Conservation (phyloP, 1,139 yeast species). For the Debaryomyces robertsiae region DNA sequence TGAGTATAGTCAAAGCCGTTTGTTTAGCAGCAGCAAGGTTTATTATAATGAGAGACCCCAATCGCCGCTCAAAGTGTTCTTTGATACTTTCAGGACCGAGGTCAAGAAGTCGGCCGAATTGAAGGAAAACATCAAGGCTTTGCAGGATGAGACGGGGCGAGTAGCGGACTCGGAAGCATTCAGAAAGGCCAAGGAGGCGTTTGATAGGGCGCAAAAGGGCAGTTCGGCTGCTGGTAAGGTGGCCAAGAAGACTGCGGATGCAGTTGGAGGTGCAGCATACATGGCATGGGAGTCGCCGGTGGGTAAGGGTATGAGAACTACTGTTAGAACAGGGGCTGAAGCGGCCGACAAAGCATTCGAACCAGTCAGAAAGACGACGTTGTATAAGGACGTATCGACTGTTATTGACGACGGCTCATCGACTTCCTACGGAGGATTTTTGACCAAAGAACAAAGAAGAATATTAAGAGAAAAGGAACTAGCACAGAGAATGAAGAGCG, state of each 20-base stretch:
- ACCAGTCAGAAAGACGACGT: constrained; percentile 89
- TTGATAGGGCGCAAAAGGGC: constrained; percentile 79
- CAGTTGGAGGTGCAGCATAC: constrained; percentile 84
- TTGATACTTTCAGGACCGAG: constrained; percentile 88
- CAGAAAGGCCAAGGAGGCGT: constrained; percentile 91
- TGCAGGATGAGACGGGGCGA: constrained; percentile 95
- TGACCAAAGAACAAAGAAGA: constrained; percentile 81
- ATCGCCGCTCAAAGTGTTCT: constrained; percentile 89
- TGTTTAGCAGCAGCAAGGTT: constrained; percentile 6
- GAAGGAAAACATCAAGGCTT: constrained; percentile 89
- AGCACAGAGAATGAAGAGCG: constrained; percentile 46
- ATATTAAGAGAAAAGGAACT: constrained; percentile 71
- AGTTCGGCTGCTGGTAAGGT: constrained; percentile 83
- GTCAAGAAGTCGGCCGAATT: constrained; percentile 89
- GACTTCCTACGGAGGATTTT: constrained; percentile 90
- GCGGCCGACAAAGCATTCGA: constrained; percentile 85
- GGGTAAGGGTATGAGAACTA: constrained; percentile 82
- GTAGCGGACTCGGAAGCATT: constrained; percentile 94
- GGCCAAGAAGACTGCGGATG: constrained; percentile 88
- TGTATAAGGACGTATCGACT: constrained; percentile 85
- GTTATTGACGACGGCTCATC: constrained; percentile 91
- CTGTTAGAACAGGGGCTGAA: constrained; percentile 79
- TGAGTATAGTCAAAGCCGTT: constrained; percentile 6
- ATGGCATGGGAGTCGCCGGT: constrained; percentile 98
- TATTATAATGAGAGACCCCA: constrained; percentile 36